Percentiles rank a stretch among this genome's conserved stretches.
These are phyloP conservation scores for Stylosanthes scabra DNA, from an alignment of 331 rosid genomes.

Conservation along the genomic window DNA sequence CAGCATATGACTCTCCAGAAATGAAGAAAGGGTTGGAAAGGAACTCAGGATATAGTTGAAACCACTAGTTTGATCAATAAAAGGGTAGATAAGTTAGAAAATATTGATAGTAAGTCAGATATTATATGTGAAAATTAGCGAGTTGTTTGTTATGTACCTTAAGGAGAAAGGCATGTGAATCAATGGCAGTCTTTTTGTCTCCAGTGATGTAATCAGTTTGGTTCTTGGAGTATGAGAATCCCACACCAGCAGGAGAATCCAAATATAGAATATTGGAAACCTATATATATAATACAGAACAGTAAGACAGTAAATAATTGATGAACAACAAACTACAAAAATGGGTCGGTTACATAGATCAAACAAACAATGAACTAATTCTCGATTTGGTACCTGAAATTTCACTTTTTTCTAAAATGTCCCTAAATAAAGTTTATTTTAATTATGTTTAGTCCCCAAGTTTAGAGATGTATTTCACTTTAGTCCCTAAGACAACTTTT, in stretches of 20 bases:
- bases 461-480: no score
- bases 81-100: constrained; percentile 34
- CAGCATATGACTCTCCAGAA: constrained; percentile 95
- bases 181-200: constrained; percentile 82
- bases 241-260: constrained; percentile 99
- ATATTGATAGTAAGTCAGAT: constrained; percentile 20
- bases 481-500: no score
- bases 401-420: no score
- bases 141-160: constrained; percentile 58
- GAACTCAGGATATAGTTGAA: constrained; percentile 76
- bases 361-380: no score
- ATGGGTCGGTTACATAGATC: no score
- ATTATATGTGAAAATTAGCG: neutral
- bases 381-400: no score
- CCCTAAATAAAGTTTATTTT: no score
- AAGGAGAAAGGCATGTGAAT: constrained; percentile 82
- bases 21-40: constrained; percentile 74
- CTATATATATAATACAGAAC: constrained; percentile 45
- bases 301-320: constrained; percentile 17
- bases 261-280: constrained; percentile 86
- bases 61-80: constrained; percentile 67
- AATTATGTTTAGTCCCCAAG: no score
- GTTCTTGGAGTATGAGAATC: constrained; percentile 81
- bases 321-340: no score
- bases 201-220: constrained; percentile 72